Percentiles rank a stretch among this genome's conserved stretches.
Evolutionary conservation across 1,139 yeast species (phyloP).

Genomic region (Nakaseomyces nivariensis): DNA sequence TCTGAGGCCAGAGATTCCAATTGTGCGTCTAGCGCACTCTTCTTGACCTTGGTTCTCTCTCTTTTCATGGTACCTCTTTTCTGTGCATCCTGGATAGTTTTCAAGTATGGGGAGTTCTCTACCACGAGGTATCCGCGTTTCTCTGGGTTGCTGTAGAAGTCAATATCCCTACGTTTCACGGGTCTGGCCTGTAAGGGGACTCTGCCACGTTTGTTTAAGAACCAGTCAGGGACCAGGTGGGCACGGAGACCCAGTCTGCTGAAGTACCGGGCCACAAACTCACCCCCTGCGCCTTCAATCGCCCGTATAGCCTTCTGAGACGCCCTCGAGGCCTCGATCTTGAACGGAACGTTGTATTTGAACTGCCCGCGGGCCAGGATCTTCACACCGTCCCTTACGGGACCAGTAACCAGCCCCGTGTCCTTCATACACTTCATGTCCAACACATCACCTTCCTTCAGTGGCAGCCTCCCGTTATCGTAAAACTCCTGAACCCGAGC

Average conservation of each 20-base stretch:
- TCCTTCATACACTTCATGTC: constrained; percentile 61
- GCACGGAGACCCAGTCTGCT: constrained; percentile 58
- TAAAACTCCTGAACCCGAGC: constrained; percentile 52
- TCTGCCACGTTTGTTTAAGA: constrained; percentile 59
- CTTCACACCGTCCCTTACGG: constrained; percentile 72
- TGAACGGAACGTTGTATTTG: constrained; percentile 47
- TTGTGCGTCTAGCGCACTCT: constrained; percentile 21
- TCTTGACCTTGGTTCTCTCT: constrained; percentile 16
- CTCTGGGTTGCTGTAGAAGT: constrained; percentile 60
- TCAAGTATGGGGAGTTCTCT: constrained; percentile 28
- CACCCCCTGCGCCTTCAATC: constrained; percentile 65
- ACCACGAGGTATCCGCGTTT: constrained; percentile 65
- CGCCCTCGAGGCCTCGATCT: constrained; percentile 76
- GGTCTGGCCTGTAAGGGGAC: constrained; percentile 85
- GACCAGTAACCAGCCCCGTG: constrained; percentile 62
- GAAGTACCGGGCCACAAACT: constrained; percentile 64
- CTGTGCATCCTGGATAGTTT: constrained; percentile 22
- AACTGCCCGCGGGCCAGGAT: constrained; percentile 62
- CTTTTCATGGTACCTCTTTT: constrained; percentile 17
- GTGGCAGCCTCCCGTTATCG: constrained; percentile 57
- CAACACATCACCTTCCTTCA: constrained; percentile 49
- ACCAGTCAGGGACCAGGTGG: constrained; percentile 66
- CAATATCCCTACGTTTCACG: constrained; percentile 68
- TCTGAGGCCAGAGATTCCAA: constrained; percentile 13
- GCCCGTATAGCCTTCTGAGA: constrained; percentile 61